Evolutionary conservation across 495 filamentous ascomycete genomes (phyloP), one percentile per base, ranked within the genome.

Genomic region (Penicillium crystallinum): DNA sequence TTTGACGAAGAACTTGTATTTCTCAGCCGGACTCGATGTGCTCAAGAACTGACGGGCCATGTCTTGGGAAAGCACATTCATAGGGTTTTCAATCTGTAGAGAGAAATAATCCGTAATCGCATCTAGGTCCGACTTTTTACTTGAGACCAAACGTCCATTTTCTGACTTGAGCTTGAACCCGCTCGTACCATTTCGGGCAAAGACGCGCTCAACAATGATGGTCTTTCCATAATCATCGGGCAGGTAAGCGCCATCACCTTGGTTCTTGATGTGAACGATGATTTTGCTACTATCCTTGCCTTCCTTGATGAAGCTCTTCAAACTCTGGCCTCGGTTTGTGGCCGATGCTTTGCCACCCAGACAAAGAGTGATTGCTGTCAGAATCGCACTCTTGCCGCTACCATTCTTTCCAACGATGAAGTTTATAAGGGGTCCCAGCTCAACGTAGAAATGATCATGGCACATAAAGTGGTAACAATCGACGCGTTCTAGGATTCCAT

Each of bases 341-440:
- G 89, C 81, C 38, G 86, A 87, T n/a, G 92, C 90, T 66, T 96
- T 97, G 2, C 89, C 93, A 31, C 93, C 95, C 7, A 99, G 77
- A 60, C 95, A 97, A 27, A 99, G 76, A 0, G 91, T 97, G 48
- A 99, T 82, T 6, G 89, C 93, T 2, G 93, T 97, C n/a, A 99
- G 72, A 18, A 97, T 84, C 19, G 93, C 93, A 65, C 92, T 97
- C 73, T 99, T 99, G n/a, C 93, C 93, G 61, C 93, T 97, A 35
- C 93, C 93, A 67, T 99, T 99, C 62, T 95, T 89, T 3, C 93
- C 93, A 48, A 96, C 89, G 44, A 99, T 90, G 69, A 97, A 99
- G 66, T 97, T 99, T 57, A 97, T 93, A 5, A 96, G 77, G 0
- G 93, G 92, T 0, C 93, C 92, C 15, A 99, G 75, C 34, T 86